Evolutionary conservation across 306 rosid genomes (phyloP).

Genomic region (Prinsepia uniflora): DNA sequence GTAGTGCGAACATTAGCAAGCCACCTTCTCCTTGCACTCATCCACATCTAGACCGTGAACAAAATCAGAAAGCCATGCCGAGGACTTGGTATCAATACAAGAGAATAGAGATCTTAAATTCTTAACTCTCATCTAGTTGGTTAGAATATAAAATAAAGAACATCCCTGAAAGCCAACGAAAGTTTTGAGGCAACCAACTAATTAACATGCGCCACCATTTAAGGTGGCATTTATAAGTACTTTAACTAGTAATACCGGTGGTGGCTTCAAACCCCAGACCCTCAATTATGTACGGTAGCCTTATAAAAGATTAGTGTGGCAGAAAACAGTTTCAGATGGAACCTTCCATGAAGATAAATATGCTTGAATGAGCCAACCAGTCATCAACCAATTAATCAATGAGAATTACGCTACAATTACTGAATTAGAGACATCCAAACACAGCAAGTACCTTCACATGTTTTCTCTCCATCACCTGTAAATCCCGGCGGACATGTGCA

Average conservation of each 20-base stretch:
- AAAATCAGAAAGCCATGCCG: constrained; percentile 14
- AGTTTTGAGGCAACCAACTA: neutral
- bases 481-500: constrained; percentile 90
- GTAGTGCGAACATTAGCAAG: constrained; percentile 79
- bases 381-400: neutral
- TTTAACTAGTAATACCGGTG: neutral
- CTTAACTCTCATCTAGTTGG: neutral
- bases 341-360: neutral
- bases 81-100: neutral
- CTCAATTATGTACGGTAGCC: neutral
- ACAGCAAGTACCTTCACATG: constrained; percentile 70
- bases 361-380: constrained; percentile 1
- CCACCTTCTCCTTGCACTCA: constrained; percentile 70
- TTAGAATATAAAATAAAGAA: neutral
- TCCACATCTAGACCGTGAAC: constrained; percentile 59
- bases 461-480: constrained; percentile 68
- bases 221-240: neutral
- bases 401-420: neutral
- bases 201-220: neutral
- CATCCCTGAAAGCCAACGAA: neutral
- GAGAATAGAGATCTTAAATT: neutral
- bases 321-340: neutral
- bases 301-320: neutral
- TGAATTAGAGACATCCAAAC: constrained; percentile 7
- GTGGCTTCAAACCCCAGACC: neutral